Conservation (phyloP, 2,329 filamentous ascomycete species). For the Scedosporium minutisporum region DNA sequence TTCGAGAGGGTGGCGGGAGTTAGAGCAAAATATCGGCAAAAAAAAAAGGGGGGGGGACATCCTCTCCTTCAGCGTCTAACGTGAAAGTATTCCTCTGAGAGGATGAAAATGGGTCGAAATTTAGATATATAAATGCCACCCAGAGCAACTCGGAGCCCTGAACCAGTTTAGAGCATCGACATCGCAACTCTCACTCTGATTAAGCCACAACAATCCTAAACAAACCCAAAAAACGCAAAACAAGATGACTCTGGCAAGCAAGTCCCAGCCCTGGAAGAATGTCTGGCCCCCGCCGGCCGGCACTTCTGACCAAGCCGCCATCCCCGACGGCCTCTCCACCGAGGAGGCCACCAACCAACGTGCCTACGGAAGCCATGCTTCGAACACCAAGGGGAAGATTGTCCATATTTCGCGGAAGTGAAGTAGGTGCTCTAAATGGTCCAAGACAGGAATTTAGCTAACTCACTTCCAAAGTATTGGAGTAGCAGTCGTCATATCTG, state of each 20-base stretch:
- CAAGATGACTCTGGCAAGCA: not conserved
- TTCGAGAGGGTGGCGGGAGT: not conserved
- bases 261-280: not conserved
- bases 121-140: too few relatives aligned
- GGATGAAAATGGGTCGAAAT: not conserved
- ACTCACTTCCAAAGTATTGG: too few relatives aligned
- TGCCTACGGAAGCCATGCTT: conserved; percentile 12
- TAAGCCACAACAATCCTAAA: not conserved
- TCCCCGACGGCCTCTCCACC: conserved; percentile 2
- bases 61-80: not conserved
- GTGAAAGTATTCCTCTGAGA: not conserved
- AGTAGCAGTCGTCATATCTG: too few relatives aligned
- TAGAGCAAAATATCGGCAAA: not conserved
- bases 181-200: not conserved
- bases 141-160: too few relatives aligned
- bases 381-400: conserved; percentile 13
- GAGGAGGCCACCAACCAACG: conserved; percentile 10
- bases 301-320: not conserved
- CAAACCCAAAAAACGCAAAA: not conserved
- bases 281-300: not conserved
- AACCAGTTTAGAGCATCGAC: not conserved
- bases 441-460: too few relatives aligned
- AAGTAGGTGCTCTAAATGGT: too few relatives aligned
- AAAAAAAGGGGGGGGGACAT: not conserved
- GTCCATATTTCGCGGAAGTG: not conserved